A percentile compares a stretch with the other conserved stretches of the same genome.
Evolutionary conservation across 169 alveolate genomes (phyloP).

Genomic region (Plasmodium gaboni): DNA sequence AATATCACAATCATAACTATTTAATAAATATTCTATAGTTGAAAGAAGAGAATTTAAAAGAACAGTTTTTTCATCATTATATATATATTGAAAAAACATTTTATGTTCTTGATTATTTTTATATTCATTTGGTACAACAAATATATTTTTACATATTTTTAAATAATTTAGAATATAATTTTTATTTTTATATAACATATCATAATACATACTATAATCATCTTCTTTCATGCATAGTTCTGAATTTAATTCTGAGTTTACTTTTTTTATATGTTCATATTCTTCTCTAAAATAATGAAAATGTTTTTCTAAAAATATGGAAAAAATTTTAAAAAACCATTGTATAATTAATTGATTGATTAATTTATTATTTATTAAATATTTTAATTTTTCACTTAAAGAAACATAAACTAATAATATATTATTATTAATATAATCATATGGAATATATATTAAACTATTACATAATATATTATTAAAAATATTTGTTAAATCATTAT

Average conservation of each 20-base stretch:
- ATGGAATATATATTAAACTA: constrained; percentile 29
- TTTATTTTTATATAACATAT: constrained; percentile 26
- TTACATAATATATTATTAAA: constrained; percentile 20
- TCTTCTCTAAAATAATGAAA: constrained; percentile 16
- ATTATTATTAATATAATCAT: constrained; percentile 14
- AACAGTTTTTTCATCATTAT: constrained; percentile 3
- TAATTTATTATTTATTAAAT: constrained; percentile 8
- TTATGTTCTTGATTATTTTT: constrained; percentile 3
- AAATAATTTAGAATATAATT: constrained; percentile 21
- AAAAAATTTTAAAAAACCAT: constrained; percentile 30
- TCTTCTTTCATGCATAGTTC: constrained; percentile 28
- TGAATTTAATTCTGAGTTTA: constrained; percentile 7
- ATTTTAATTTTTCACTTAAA: constrained; percentile 38
- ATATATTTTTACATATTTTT: constrained; percentile 56
- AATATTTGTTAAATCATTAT: constrained; percentile 9
- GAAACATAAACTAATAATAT: constrained; percentile 13
- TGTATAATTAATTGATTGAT: constrained; percentile 21
- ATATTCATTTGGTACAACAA: constrained; percentile 35
- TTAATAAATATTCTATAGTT: constrained; percentile 19
- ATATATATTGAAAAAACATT: constrained; percentile 11
- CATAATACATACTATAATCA: constrained; percentile 43
- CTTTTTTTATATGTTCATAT: constrained; percentile 32
- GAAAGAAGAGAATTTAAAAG: constrained; percentile 5
- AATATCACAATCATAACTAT: constrained; percentile 40
- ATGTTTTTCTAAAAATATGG: constrained; percentile 6